Base-by-base conservation (phyloP, 2,329 filamentous ascomycete genomes). In the Colletotrichum destructivum region DNA sequence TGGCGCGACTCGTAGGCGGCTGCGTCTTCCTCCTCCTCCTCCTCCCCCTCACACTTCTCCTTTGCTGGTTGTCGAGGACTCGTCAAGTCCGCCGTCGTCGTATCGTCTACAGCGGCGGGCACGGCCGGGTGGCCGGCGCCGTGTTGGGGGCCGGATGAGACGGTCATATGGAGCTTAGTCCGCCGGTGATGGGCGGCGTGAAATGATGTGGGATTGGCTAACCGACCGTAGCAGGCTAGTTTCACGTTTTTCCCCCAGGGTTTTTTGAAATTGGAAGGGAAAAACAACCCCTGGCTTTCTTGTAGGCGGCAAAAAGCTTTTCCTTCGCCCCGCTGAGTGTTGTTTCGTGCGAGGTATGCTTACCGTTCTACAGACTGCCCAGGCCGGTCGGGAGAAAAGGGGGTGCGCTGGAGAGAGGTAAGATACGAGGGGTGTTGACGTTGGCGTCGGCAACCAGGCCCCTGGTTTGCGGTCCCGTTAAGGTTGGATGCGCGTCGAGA, bases 1-100 rank as follows among this genome's bases (percentile, higher is more conserved):
- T 98, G 94, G 75, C 92, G 84, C 74, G 92, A 88, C 84, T 99
- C 96, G 84, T 98, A 98, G 42, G 83, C 81, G 73, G 88, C 87
- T 42, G 88, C 85, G 18, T 62, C 69, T 11, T 62, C 40, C n/a
- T 54, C 62, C 35, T 31, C 26, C 26, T 21, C 23, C 16, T 44
- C 42, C 16, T 18, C 11, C 12, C 18, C 2, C 16, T 52, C 21
- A 16, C 26, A 2, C 12, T 46, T 2, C 16, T 52, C 21, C 26
- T 52, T 52, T 31, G 21, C 49, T 52, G 26, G 26, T 26, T 12
- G 51, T 46, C 21, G 40, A 9, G 65, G 21, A 44, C n/a, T 26
- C 11, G 21, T 55, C 6, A 18, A 35, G 16, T 16, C 12, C 26
- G 26, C n/a, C 26, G 26, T 31, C 26, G 26, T 31, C 26, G 26